These are phyloP conservation scores for Suillus fuscotomentosus DNA, from an alignment of 768 basidiomycete genomes.

Conservation along the genomic window DNA sequence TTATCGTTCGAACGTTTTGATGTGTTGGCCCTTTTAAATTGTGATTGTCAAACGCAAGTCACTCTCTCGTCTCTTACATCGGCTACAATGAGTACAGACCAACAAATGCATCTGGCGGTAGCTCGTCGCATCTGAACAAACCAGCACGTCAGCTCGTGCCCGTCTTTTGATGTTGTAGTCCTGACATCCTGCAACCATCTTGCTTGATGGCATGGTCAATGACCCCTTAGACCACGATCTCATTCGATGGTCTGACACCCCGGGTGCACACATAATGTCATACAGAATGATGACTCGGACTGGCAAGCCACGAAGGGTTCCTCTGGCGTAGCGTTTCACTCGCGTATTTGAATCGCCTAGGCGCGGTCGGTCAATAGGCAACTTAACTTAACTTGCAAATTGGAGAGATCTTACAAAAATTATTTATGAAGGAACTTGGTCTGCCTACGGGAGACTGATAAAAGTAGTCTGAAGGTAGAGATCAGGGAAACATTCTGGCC, in stretches of 20 bases:
- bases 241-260: conserved; percentile 84
- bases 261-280: conserved; percentile 35
- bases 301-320: no score
- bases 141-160: conserved; percentile 59
- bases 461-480: no score
- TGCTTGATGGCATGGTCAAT: conserved; percentile 76
- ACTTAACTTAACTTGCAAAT: no score
- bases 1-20: conserved; percentile 1
- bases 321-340: no score
- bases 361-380: no score
- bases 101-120: conserved; percentile 56
- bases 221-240: conserved; percentile 79
- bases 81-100: conserved; percentile 42
- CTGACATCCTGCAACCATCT: conserved; percentile 7
- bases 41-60: neutral
- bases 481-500: no score
- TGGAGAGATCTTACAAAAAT: no score
- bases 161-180: conserved; percentile 56
- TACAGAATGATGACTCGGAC: no score
- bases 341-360: no score
- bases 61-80: neutral
- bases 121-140: conserved; percentile 43
- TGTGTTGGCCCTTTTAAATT: neutral
- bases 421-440: no score
- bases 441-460: no score